Evolutionary conservation across 805 yeast genomes (phyloP).

Genomic region (Wickerhamiella slavikovae): DNA sequence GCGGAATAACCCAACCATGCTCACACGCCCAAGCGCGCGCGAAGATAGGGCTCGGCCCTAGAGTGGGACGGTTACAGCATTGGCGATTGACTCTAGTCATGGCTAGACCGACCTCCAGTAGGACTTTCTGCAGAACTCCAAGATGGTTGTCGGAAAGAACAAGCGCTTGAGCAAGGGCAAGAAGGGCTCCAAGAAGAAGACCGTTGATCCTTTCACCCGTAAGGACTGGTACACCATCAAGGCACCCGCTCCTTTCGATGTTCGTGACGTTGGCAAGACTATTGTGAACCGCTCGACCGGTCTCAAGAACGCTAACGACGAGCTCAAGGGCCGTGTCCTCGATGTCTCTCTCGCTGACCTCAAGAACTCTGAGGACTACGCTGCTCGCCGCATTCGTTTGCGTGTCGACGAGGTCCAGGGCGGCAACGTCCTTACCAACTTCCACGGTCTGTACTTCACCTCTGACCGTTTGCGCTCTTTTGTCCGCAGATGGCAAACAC

Average conservation of each 20-base stretch:
- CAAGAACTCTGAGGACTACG: constrained; percentile 97
- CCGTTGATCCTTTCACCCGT: constrained; percentile 98
- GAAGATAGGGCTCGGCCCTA: too few relatives aligned
- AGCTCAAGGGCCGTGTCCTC: constrained; percentile 92
- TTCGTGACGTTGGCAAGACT: constrained; percentile 97
- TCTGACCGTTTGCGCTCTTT: constrained; percentile 92
- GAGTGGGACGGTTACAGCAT: too few relatives aligned
- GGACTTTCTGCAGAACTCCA: constrained; percentile 10
- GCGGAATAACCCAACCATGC: too few relatives aligned
- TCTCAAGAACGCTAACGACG: constrained; percentile 91
- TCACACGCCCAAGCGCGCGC: too few relatives aligned
- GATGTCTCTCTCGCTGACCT: constrained; percentile 93
- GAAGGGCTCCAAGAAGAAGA: constrained; percentile 98
- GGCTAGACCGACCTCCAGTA: too few relatives aligned
- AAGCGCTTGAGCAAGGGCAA: constrained; percentile 70
- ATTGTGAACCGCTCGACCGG: constrained; percentile 96
- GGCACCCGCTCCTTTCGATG: constrained; percentile 97
- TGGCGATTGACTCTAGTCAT: too few relatives aligned
- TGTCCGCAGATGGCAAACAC: constrained; percentile 97
- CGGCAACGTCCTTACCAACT: constrained; percentile 95
- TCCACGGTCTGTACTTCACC: constrained; percentile 98
- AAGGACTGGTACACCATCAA: constrained; percentile 97
- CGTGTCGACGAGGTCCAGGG: constrained; percentile 99
- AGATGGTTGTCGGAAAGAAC: constrained; percentile 73
- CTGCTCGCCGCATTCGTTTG: constrained; percentile 91